Base-by-base conservation (phyloP, 768 basidiomycete species). In the Leccinellum luteum region DNA sequence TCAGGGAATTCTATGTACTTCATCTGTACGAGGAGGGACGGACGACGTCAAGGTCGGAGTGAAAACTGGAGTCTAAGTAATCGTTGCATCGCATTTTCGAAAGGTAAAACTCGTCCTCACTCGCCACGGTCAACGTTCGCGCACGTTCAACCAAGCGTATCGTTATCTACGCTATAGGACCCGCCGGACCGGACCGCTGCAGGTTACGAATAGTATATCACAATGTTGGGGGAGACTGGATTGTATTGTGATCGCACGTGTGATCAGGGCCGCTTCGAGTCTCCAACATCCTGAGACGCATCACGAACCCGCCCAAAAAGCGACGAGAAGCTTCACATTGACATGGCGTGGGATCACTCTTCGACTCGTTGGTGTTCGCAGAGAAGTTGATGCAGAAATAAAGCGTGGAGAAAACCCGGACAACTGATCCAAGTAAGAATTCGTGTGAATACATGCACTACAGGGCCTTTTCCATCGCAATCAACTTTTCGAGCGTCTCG, bases 1-100 rank as follows among this genome's bases (percentile, higher is more conserved):
- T 87, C 84, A n/a, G 91, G 89, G 51, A 82, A 81, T 68, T 94
- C 90, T 64, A 95, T 88, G 77, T 87, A 94, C 75, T 95, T 95
- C 94, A 96, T 95, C 34, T 15, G 15, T 35, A 35, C 17, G 15
- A 41, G 15, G 52, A 25, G 5, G 23, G 25, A 27, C 8, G 13
- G 23, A 15, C 41, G n/a, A 21, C 7, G 38, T 44, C 23, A 23
- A 23, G 15, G 62, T 55, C 54, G 60, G 56, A 51, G 66, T 58
- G 35, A 54, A 57, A 55, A 55, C 58, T 81, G 27, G 30, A 21
- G 28, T 7, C 5, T 6, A 1, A 34, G 48, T 34, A 32, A 31
- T 50, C 19, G 48, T 14, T 23, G 52, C 28, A 21, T 31, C 49
- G 64, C 56, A 52, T 64, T 64, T 60, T 55, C n/a, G 38, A n/a